These are phyloP conservation scores for Silene vulgaris DNA, from an alignment of 179 eudicot genomes.

Conservation along the genomic window DNA sequence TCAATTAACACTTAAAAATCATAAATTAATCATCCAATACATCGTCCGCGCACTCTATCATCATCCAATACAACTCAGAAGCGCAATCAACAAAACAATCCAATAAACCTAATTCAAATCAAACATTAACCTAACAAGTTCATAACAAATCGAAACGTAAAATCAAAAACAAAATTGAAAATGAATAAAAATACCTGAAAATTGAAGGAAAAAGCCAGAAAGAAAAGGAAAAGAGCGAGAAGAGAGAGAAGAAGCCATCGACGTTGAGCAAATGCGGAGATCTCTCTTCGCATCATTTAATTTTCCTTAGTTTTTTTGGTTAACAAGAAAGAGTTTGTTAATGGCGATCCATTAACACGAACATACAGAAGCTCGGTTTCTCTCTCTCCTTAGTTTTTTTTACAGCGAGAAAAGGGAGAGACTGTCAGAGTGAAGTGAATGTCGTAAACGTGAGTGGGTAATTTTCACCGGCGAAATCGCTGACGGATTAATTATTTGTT, in stretches of 20 bases:
- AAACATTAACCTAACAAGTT: neutral
- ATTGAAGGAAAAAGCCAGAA: conserved; percentile 38
- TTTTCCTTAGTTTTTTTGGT: neutral
- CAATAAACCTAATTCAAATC: neutral
- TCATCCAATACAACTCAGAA: neutral
- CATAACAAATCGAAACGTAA: neutral
- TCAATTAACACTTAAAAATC: neutral
- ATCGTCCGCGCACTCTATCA: neutral
- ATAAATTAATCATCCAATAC: too few relatives aligned
- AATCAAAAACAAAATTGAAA: neutral
- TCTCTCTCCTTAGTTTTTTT: too few relatives aligned
- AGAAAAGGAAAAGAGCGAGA: conserved; percentile 34
- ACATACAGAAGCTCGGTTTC: neutral
- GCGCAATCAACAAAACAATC: neutral
- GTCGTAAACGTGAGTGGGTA: neutral
- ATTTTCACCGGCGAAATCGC: neutral
- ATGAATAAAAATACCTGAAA: conserved; percentile 27
- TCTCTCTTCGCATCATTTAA: conserved; percentile 49
- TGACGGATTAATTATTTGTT: neutral
- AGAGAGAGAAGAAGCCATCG: conserved; percentile 42
- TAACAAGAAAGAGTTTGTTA: neutral
- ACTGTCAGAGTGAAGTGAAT: conserved; percentile 12
- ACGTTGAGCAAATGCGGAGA: conserved; percentile 40
- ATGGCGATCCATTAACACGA: conserved; percentile 10
- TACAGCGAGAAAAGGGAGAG: neutral